Base-by-base conservation (phyloP, 1,139 yeast genomes). In the Lodderomyces pseudojiufengensis region DNA sequence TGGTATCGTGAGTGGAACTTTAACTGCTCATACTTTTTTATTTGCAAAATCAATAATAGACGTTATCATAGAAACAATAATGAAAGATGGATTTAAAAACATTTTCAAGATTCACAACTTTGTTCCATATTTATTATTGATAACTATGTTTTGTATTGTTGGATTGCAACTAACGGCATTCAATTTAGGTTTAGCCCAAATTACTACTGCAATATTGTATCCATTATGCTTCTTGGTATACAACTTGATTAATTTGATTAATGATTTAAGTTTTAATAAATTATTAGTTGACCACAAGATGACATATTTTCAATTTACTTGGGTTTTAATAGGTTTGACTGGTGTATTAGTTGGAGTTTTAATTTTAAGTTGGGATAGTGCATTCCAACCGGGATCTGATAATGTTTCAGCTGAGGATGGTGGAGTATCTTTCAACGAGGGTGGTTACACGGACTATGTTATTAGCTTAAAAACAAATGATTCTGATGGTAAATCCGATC, bases 191-290 rank as follows among this genome's bases (percentile, higher is more conserved):
- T 67, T 88, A 39, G 73, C 80, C 31, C 73, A 76, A 45, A 74
- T 84, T 31, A 79, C 90, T 36, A 86, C 96, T 0, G 79, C 92
- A 7, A 74, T 86, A 10, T 65, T 88, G 27, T 88, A 87, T 52
- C 96, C 96, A 0, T 65, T 88, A 44, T 85, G 90, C 36, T 88
- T 88, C 55, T 82, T 94, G 59, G 78, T 86, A 29, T 88, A 83
- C 66, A 88, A 86, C 59, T 62, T 85, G 38, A 68, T 77, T 44
- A 83, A 85, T 47, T 80, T 87, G 48, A 57, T 81, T 39, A 88
- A 87, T 53, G 92, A 88, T 28, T 59, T 86, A 40, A 67, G 78
- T 3, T 86, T 63, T 47, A 66, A 69, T 46, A 55, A 61, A 35
- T 52, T 69, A 14, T 40, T 61, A 11, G 38, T 48, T 12, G 54